phyloP scores from a whole-genome alignment of 148 eudicot species.

The Vaccinium myrtillus region DNA sequence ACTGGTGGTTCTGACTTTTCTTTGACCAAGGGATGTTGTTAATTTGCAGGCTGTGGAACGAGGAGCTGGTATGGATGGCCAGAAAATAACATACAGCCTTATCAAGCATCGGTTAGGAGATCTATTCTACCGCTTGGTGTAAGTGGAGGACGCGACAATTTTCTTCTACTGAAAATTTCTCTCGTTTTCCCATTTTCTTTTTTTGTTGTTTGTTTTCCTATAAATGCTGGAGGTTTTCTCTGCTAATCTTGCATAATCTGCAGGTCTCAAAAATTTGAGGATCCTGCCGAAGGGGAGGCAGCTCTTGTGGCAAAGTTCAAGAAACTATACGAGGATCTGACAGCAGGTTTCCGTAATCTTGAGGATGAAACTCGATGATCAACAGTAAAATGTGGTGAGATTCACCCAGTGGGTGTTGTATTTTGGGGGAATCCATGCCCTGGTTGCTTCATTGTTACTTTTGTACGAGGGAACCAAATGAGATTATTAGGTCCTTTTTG shows the following conservation, averaged over 20 bases:
- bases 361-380: slow-evolving; percentile 84
- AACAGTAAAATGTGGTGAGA: neutral
- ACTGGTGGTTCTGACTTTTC: neutral
- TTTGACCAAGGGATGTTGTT: neutral
- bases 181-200: neutral
- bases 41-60: slow-evolving; percentile 75
- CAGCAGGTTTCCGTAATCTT: slow-evolving; percentile 80
- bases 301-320: slow-evolving; percentile 68
- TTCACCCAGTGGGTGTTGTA: neutral
- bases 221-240: neutral
- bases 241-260: neutral
- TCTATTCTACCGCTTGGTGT: slow-evolving; percentile 89
- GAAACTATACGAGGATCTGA: slow-evolving; percentile 74
- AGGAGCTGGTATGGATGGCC: slow-evolving; percentile 93
- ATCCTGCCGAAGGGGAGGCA: slow-evolving; percentile 90
- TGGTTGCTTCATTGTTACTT: neutral
- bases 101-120: slow-evolving; percentile 89
- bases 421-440: no score
- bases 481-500: neutral
- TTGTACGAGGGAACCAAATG: neutral
- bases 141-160: slow-evolving; percentile 8
- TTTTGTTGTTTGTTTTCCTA: neutral
- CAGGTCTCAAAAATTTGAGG: slow-evolving; percentile 96
- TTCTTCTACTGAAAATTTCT: neutral
- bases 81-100: slow-evolving; percentile 70